Base-by-base conservation (phyloP, 1,139 yeast genomes). In the Lodderomyces jiufengensis region DNA sequence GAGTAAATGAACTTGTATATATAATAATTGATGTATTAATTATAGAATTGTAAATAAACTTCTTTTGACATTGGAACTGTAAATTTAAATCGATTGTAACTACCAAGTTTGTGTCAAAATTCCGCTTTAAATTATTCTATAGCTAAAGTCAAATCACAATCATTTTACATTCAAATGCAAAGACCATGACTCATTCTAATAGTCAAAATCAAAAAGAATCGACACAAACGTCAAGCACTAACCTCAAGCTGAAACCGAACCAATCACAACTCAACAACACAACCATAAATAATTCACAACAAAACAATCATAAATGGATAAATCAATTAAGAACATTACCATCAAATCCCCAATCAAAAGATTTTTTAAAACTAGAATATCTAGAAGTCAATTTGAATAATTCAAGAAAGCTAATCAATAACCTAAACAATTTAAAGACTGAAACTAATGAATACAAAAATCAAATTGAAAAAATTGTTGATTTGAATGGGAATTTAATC, bases 351-450 rank as follows among this genome's bases (percentile, higher is more conserved):
- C 45, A 50, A 9, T 50, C 59, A 24, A 61, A 66, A 33, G 75
- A 70, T 44, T 55, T 59, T 40, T 54, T 70, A 37, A 67, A 66
- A 39, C 51, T 63, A 1, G 75, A 70, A 36, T 70, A 68, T 41
- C 58, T 70, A n/a, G 74, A 68, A 16, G 67, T 63, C 27, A 70
- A 70, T 43, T 52, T 70, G 36, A 66, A 66, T 50, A 70, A 70
- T 43, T 66, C 71, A 24, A 50, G 75, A 14, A 65, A 63, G 41
- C 49, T 70, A 28, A 70, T 70, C 23, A 34, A 42, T 14, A 63
- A 65, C 41, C 41, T 69, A 33, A 51, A 55, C 32, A 49, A 50
- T 11, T 50, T 65, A 32, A 48, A 58, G 11, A 44, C 42, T 2
- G 42, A 51, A 8, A 54, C 60, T 24, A 43, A 46, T 3, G 47